Evolutionary conservation across 768 basidiomycete species (phyloP).

Genomic region (Calocybe cyanea): DNA sequence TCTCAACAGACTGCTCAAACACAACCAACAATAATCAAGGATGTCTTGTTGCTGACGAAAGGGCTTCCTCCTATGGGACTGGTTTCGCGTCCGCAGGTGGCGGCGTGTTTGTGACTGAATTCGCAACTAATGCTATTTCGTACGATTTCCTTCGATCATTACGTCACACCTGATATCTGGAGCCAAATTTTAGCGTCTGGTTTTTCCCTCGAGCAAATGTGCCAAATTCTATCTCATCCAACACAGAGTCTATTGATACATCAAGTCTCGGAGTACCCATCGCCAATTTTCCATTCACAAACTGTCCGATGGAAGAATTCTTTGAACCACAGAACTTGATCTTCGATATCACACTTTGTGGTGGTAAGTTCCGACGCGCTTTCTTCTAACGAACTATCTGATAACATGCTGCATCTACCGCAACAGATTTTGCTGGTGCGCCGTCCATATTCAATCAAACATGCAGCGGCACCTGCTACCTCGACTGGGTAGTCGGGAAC

Average conservation of each 20-base stretch:
- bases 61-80: constrained; percentile 55
- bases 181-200: constrained; percentile 45
- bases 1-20: constrained; percentile 58
- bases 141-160: constrained; percentile 24
- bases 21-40: constrained; percentile 54
- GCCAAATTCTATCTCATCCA: constrained; percentile 42
- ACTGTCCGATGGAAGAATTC: constrained; percentile 50
- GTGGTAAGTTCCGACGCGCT: constrained; percentile 30
- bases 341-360: constrained; percentile 72
- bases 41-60: constrained; percentile 58
- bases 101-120: constrained; percentile 75
- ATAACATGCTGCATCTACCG: background rate
- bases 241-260: constrained; percentile 50
- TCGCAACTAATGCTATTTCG: constrained; percentile 62
- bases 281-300: constrained; percentile 60
- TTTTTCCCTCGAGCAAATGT: constrained; percentile 55
- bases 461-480: constrained; percentile 65
- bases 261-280: constrained; percentile 60
- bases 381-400: constrained; percentile 7
- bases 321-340: constrained; percentile 65
- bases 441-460: constrained; percentile 53
- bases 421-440: constrained; percentile 46
- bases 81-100: constrained; percentile 65
- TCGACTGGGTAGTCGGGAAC: constrained; percentile 63
- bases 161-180: background rate